Evolutionary conservation across 305 asterid species (phyloP).

Genomic region (Plantago coronopus): DNA sequence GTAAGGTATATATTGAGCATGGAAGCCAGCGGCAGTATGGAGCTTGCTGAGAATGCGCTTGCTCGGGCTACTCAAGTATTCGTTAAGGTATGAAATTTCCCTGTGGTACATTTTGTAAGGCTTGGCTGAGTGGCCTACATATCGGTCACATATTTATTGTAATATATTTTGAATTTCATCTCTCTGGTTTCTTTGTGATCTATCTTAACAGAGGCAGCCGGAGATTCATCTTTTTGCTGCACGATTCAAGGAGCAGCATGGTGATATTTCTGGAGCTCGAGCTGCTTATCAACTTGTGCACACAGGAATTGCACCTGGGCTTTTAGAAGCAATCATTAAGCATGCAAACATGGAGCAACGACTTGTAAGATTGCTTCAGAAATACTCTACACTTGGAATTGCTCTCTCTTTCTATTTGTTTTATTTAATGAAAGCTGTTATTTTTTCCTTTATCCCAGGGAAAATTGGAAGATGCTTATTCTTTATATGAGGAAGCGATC

Average conservation of each 20-base stretch:
- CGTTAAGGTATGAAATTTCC: slow-evolving; percentile 62
- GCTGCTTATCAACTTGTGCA: slow-evolving; percentile 93
- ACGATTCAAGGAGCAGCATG: slow-evolving; percentile 80
- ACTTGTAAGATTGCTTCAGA: slow-evolving; percentile 50
- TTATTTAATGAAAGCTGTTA: neutral
- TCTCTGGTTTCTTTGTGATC: slow-evolving; percentile 2
- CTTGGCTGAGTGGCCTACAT: too few relatives aligned
- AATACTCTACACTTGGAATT: slow-evolving; percentile 2
- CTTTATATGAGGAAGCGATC: slow-evolving; percentile 87
- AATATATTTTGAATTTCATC: too few relatives aligned
- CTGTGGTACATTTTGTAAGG: neutral
- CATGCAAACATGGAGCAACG: slow-evolving; percentile 97
- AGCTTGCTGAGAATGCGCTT: slow-evolving; percentile 88
- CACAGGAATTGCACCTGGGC: slow-evolving; percentile 92
- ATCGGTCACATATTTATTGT: too few relatives aligned
- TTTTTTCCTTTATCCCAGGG: slow-evolving; percentile 49
- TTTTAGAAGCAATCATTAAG: slow-evolving; percentile 84
- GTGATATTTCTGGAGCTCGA: slow-evolving; percentile 79
- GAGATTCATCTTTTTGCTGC: slow-evolving; percentile 97
- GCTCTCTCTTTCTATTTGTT: neutral
- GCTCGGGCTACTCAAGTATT: slow-evolving; percentile 92
- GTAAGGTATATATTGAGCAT: slow-evolving; percentile 75
- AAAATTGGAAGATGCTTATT: slow-evolving; percentile 73
- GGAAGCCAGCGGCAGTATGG: slow-evolving; percentile 85
- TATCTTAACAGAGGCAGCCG: slow-evolving; percentile 78